Base-by-base conservation (phyloP, 768 basidiomycete species). In the Clitopilus hobsonii region DNA sequence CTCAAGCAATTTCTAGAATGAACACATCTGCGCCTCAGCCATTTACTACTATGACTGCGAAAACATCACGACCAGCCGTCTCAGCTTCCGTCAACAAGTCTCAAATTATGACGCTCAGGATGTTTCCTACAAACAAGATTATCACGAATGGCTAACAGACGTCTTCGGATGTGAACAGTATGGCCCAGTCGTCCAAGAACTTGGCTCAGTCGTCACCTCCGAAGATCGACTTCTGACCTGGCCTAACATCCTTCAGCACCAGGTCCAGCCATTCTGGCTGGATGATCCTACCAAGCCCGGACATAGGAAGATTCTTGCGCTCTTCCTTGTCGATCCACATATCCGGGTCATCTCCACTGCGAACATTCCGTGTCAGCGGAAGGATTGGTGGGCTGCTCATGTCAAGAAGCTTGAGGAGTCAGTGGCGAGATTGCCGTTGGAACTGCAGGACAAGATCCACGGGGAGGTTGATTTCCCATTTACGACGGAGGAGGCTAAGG, bases 241-340 rank as follows among this genome's bases (percentile, higher is more conserved):
- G 55, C 72, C 71, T n/a, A 72, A 72, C 58, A 56, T 69, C 38
- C 67, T 66, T 36, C 71, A 72, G 52, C 69, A 72, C 59, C 55
- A 58, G 23, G 66, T 71, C 10, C 51, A 53, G 30, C 64, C 68
- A n/a, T 74, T 72, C 57, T 38, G 58, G 23, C 68, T 74, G 13
- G 54, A 49, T 1, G 70, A 75, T 56, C 58, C 57, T 1, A 63
- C 66, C 5, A 67, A 66, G 52, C 69, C 71, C 5, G 74, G 73
- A n/a, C 64, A 70, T 41, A 65, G 67, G 30, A 75, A 70, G 58
- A 70, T 75, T 25, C 54, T 74, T 23, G 67, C 66, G 2, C 59
- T 74, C 18, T 72, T 69, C 61, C 69, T 74, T 38, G 64, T 73
- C 54, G 68, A 74, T 52, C 65, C 66, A 1, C 59, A 62, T 38